Evolutionary conservation across 306 rosid species (phyloP).

Genomic region (Prunus armeniaca): DNA sequence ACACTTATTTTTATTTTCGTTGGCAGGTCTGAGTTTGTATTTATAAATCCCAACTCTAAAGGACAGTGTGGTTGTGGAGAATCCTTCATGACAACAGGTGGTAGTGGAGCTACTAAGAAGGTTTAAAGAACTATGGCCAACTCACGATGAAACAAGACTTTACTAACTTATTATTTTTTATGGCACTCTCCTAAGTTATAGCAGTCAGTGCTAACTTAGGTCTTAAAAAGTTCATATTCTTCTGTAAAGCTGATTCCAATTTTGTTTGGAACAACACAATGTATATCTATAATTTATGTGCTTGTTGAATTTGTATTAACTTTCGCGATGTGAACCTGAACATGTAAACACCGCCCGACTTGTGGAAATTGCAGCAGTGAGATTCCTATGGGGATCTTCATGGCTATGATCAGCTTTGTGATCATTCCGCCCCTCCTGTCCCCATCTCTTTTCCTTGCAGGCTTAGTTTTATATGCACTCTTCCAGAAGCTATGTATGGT

Average conservation of each 20-base stretch:
- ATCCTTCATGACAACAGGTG: slow-evolving; percentile 73
- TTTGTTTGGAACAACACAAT: slow-evolving; percentile 15
- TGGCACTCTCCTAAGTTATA: neutral
- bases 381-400: neutral
- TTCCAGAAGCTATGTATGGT: too few species aligned
- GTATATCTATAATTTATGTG: slow-evolving; percentile 8
- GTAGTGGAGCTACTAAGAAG: slow-evolving; percentile 44
- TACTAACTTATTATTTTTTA: slow-evolving; percentile 12
- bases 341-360: neutral
- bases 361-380: neutral
- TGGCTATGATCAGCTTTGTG: too few species aligned
- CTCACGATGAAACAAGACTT: slow-evolving; percentile 7
- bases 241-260: slow-evolving; percentile 27
- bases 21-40: slow-evolving; percentile 83
- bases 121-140: slow-evolving; percentile 27
- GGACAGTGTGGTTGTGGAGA: slow-evolving; percentile 99
- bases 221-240: slow-evolving; percentile 8
- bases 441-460: too few species aligned
- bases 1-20: neutral
- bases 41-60: slow-evolving; percentile 90
- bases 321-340: neutral
- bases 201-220: slow-evolving; percentile 7
- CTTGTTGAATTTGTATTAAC: neutral
- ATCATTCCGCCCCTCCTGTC: too few species aligned
- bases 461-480: too few species aligned